These are phyloP conservation scores for Corchorus olitorius DNA, from an alignment of 345 rosid genomes.

Conservation along the genomic window DNA sequence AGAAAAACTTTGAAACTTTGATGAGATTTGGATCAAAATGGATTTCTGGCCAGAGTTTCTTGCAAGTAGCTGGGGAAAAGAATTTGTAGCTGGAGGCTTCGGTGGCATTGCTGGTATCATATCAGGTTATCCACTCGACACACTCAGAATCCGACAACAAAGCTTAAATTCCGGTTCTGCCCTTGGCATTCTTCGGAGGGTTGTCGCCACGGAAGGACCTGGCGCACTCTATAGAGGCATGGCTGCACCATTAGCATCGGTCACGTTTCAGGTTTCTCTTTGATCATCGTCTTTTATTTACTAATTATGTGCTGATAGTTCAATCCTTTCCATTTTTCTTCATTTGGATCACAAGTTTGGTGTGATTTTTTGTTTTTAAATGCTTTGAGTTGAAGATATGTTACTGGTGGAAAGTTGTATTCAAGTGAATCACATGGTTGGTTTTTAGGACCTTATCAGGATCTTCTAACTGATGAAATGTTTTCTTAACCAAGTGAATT, in stretches of 20 bases:
- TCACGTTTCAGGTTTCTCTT: conserved; percentile 76
- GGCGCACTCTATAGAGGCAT: conserved; percentile 83
- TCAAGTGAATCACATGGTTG: conserved; percentile 15
- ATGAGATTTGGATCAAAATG: conserved; percentile 40
- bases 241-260: conserved; percentile 92
- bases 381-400: not conserved
- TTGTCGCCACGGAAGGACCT: conserved; percentile 66
- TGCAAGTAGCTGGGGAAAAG: conserved; percentile 79
- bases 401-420: too few species aligned
- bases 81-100: conserved; percentile 90
- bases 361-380: not conserved
- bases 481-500: conserved; percentile 7
- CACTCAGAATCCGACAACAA: conserved; percentile 78
- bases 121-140: conserved; percentile 91
- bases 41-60: conserved; percentile 96
- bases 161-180: conserved; percentile 76
- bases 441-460: conserved; percentile 21
- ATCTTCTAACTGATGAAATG: conserved; percentile 17
- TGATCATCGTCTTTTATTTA: not conserved
- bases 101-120: conserved; percentile 95
- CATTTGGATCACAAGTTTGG: conserved; percentile 7
- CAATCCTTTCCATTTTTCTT: not conserved
- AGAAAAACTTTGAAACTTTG: not conserved
- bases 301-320: not conserved
- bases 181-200: conserved; percentile 54